These are phyloP conservation scores for Arachnopeziza araneosa DNA, from an alignment of 2,329 filamentous ascomycete species.

Conservation along the genomic window DNA sequence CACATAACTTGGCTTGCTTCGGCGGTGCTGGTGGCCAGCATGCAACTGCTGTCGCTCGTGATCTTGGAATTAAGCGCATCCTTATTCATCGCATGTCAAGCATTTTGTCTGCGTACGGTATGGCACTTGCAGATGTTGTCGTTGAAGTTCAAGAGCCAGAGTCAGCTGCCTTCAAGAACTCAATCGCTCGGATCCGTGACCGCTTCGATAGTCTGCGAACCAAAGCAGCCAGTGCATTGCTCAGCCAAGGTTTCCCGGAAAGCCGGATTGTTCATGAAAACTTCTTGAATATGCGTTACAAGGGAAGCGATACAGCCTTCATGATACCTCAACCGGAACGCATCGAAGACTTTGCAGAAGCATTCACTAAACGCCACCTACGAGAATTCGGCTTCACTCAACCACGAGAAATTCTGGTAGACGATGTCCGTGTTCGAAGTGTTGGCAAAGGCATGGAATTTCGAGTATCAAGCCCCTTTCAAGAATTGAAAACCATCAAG, in stretches of 20 bases:
- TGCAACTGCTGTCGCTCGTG: conserved; percentile 73
- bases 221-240: conserved; percentile 53
- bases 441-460: conserved; percentile 56
- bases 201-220: conserved; percentile 68
- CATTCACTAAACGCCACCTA: conserved; percentile 74
- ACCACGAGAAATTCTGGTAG: conserved; percentile 75
- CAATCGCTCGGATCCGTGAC: conserved; percentile 45
- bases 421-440: conserved; percentile 78
- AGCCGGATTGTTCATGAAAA: conserved; percentile 67
- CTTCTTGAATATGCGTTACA: conserved; percentile 87
- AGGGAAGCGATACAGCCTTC: conserved; percentile 79
- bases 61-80: conserved; percentile 76
- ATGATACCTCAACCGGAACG: conserved; percentile 77
- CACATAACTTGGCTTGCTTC: conserved; percentile 82
- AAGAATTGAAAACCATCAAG: neutral
- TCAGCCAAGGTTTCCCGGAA: conserved; percentile 70
- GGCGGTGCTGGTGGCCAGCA: conserved; percentile 92
- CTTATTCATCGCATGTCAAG: conserved; percentile 82
- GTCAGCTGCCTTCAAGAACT: conserved; percentile 47
- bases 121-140: conserved; percentile 89
- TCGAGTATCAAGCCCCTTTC: conserved; percentile 1
- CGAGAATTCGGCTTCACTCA: conserved; percentile 89
- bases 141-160: conserved; percentile 79
- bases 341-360: conserved; percentile 59
- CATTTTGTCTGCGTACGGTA: conserved; percentile 82